phyloP scores from a whole-genome alignment of 768 basidiomycete species.

The Cystoderma amianthinum region DNA sequence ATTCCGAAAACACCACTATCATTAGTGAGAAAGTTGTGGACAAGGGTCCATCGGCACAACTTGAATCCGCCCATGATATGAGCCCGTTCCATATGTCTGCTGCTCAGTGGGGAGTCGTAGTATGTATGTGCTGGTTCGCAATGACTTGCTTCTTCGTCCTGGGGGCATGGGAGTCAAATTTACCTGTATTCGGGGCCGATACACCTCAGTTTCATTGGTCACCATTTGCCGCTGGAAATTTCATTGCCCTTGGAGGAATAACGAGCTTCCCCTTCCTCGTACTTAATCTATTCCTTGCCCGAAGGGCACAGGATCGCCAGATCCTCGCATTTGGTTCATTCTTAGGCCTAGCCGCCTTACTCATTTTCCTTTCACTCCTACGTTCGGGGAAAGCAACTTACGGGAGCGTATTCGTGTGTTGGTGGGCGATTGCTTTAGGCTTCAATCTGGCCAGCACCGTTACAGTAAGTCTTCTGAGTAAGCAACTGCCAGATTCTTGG shows the following conservation, averaged over 20 bases:
- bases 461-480: slow-evolving; percentile 52
- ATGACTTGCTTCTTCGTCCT: slow-evolving; percentile 59
- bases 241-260: slow-evolving; percentile 54
- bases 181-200: slow-evolving; percentile 43
- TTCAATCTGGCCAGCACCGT: slow-evolving; percentile 59
- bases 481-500: slow-evolving; percentile 53
- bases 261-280: slow-evolving; percentile 54
- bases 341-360: slow-evolving; percentile 38
- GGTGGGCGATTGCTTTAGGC: slow-evolving; percentile 52
- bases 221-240: slow-evolving; percentile 52
- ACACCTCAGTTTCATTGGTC: slow-evolving; percentile 37
- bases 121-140: slow-evolving; percentile 57
- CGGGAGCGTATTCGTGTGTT: slow-evolving; percentile 31
- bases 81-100: slow-evolving; percentile 8
- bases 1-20: slow-evolving; percentile 22
- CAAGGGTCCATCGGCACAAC: not conserved
- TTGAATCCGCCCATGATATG: not conserved
- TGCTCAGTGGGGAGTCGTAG: slow-evolving; percentile 38
- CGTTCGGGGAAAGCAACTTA: slow-evolving; percentile 27
- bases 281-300: slow-evolving; percentile 41
- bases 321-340: slow-evolving; percentile 40
- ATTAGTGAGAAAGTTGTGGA: not conserved
- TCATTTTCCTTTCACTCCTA: slow-evolving; percentile 37
- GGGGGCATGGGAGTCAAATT: slow-evolving; percentile 55
- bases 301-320: slow-evolving; percentile 45